Percentiles rank a stretch among this genome's conserved stretches.
phyloP scores from a whole-genome alignment of 768 basidiomycete genomes.

The Pisolithus orientalis region DNA sequence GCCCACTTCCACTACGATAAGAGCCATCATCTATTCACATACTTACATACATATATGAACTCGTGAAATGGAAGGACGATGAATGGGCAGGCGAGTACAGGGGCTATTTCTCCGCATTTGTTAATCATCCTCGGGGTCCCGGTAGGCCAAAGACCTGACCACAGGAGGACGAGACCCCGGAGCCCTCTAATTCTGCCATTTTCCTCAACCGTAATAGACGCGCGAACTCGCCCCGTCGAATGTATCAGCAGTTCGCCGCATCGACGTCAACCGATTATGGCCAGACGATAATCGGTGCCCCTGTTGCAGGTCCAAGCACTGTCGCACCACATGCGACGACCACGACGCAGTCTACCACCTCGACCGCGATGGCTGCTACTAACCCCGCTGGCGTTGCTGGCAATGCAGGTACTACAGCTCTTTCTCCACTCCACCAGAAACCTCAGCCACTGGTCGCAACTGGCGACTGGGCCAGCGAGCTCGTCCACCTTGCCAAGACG shows the following conservation, averaged over 20 bases:
- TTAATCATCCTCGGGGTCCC: background rate
- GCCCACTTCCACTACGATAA: too few relatives aligned
- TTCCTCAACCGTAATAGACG: background rate
- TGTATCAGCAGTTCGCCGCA: constrained; percentile 1
- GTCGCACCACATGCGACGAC: constrained; percentile 25
- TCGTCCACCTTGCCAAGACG: constrained; percentile 81
- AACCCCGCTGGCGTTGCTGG: background rate
- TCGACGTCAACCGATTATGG: constrained; percentile 12
- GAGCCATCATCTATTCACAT: too few relatives aligned
- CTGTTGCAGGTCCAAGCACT: constrained; percentile 29
- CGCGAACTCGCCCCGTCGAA: background rate
- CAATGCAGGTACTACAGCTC: constrained; percentile 5
- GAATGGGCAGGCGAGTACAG: background rate
- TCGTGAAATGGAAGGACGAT: too few relatives aligned
- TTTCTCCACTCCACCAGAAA: constrained; percentile 17
- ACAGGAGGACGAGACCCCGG: background rate
- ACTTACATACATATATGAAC: too few relatives aligned
- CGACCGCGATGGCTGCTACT: background rate
- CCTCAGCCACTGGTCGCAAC: constrained; percentile 62
- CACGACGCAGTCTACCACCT: constrained; percentile 9
- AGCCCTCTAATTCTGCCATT: background rate
- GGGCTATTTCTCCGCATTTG: background rate
- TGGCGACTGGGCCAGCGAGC: constrained; percentile 83
- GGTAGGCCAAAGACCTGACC: background rate
- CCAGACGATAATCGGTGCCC: constrained; percentile 24